phyloP scores from a whole-genome alignment of 257 asterid species.

The Nemophila menziesii region DNA sequence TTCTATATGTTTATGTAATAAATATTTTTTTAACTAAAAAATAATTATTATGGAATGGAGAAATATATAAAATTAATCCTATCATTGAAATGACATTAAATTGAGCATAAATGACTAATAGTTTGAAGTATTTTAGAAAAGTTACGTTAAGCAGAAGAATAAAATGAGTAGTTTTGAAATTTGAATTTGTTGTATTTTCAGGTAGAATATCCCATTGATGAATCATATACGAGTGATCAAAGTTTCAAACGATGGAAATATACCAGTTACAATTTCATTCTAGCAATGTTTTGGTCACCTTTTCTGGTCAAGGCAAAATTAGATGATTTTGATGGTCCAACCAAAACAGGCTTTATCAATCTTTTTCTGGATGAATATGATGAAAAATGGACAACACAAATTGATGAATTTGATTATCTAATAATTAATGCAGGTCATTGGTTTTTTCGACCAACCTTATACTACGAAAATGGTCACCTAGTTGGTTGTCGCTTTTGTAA shows the following conservation, averaged over 20 bases:
- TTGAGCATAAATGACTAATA: too few relatives aligned
- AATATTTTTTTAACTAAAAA: too few relatives aligned
- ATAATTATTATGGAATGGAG: too few relatives aligned
- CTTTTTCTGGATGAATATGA: conserved; percentile 52
- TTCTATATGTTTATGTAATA: too few relatives aligned
- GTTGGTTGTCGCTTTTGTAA: conserved; percentile 16
- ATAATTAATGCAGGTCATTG: conserved; percentile 62
- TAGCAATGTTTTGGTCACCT: conserved; percentile 42
- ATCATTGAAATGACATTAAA: too few relatives aligned
- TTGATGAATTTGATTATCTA: conserved; percentile 35
- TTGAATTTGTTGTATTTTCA: conserved; percentile 9
- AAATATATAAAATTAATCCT: too few relatives aligned
- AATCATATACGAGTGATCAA: conserved; percentile 27
- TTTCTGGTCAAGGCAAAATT: conserved; percentile 33
- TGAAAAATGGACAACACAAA: conserved; percentile 36
- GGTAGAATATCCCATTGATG: conserved; percentile 52
- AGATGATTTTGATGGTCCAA: conserved; percentile 22
- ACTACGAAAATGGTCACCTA: conserved; percentile 13
- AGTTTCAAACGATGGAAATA: conserved; percentile 36
- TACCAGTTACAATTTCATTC: conserved; percentile 35
- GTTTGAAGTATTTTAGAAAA: too few relatives aligned
- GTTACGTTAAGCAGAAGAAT: too few relatives aligned
- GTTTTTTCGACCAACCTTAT: conserved; percentile 21
- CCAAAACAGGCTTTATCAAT: conserved; percentile 31
- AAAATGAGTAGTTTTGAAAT: too few relatives aligned